Percentiles rank a stretch among this genome's conserved stretches.
Evolutionary conservation across 2,329 filamentous ascomycete genomes (phyloP).

Genomic region (Pseudofabraea citricarpa): DNA sequence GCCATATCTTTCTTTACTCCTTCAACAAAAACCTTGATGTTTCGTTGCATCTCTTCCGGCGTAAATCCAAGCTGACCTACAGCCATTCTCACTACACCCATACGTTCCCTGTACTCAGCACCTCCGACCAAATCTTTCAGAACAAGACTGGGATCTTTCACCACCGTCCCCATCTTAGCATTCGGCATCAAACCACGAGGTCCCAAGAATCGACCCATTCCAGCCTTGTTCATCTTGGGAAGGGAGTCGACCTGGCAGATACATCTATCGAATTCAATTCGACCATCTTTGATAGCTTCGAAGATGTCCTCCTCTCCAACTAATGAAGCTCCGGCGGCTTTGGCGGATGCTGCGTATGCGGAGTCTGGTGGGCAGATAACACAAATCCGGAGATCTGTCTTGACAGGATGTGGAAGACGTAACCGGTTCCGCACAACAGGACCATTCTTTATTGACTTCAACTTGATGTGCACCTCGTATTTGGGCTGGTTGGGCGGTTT

Average conservation of each 20-base stretch:
- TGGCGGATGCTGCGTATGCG: constrained; percentile 67
- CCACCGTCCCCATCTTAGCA: constrained; percentile 81
- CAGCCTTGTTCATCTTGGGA: constrained; percentile 74
- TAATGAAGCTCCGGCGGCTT: constrained; percentile 70
- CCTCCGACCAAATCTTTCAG: constrained; percentile 81
- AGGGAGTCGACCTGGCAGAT: constrained; percentile 80
- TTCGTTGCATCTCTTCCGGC: constrained; percentile 78
- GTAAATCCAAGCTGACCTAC: constrained; percentile 87
- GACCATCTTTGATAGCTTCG: constrained; percentile 63
- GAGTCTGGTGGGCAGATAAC: constrained; percentile 87
- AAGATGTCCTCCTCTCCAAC: constrained; percentile 87
- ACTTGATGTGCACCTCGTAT: constrained; percentile 82
- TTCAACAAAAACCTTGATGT: constrained; percentile 73
- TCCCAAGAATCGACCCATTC: constrained; percentile 75
- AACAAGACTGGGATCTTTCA: constrained; percentile 68
- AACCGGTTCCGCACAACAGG: constrained; percentile 84
- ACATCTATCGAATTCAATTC: constrained; percentile 82
- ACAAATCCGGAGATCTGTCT: constrained; percentile 82
- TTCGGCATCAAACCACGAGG: constrained; percentile 92
- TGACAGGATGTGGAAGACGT: constrained; percentile 82
- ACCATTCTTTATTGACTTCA: constrained; percentile 80
- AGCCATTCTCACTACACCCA: constrained; percentile 82
- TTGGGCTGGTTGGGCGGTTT: constrained; percentile 67
- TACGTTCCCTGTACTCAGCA: constrained; percentile 79
- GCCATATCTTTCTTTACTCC: constrained; percentile 74